Conservation (phyloP, 2,329 filamentous ascomycete genomes). For the Hypoxylon sp. region DNA sequence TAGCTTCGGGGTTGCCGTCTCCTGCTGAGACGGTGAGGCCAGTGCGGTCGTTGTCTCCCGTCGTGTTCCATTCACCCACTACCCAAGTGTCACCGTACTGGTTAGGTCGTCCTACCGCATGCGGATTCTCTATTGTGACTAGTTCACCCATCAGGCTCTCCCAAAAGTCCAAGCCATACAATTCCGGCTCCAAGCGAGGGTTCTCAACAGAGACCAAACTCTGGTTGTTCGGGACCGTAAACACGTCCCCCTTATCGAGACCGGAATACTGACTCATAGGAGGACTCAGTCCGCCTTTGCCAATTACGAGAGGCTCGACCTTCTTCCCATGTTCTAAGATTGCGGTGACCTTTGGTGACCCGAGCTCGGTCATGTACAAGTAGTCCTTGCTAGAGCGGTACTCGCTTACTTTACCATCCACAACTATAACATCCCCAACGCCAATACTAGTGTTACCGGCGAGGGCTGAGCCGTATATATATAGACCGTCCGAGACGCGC, state of each 20-base stretch:
- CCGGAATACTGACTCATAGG: slow-evolving; percentile 73
- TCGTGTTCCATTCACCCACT: slow-evolving; percentile 73
- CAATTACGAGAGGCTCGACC: slow-evolving; percentile 73
- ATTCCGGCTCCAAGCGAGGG: slow-evolving; percentile 71
- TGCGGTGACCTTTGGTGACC: slow-evolving; percentile 66
- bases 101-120: slow-evolving; percentile 73
- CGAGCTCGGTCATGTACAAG: slow-evolving; percentile 75
- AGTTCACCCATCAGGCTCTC: slow-evolving; percentile 77
- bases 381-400: slow-evolving; percentile 69
- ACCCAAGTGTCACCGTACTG: slow-evolving; percentile 79
- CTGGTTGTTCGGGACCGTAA: slow-evolving; percentile 74
- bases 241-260: slow-evolving; percentile 76
- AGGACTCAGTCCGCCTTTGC: slow-evolving; percentile 68
- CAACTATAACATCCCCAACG: slow-evolving; percentile 71
- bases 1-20: slow-evolving; percentile 79
- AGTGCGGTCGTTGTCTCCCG: slow-evolving; percentile 73
- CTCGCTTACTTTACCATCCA: slow-evolving; percentile 74
- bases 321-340: slow-evolving; percentile 68
- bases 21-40: slow-evolving; percentile 74
- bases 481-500: slow-evolving; percentile 75
- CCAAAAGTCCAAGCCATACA: slow-evolving; percentile 81
- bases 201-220: slow-evolving; percentile 71
- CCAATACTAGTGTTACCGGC: slow-evolving; percentile 66
- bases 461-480: slow-evolving; percentile 71
- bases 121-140: slow-evolving; percentile 72